These are phyloP conservation scores for Kodamaea hsintzibuensis DNA, from an alignment of 805 yeast species.

Conservation along the genomic window DNA sequence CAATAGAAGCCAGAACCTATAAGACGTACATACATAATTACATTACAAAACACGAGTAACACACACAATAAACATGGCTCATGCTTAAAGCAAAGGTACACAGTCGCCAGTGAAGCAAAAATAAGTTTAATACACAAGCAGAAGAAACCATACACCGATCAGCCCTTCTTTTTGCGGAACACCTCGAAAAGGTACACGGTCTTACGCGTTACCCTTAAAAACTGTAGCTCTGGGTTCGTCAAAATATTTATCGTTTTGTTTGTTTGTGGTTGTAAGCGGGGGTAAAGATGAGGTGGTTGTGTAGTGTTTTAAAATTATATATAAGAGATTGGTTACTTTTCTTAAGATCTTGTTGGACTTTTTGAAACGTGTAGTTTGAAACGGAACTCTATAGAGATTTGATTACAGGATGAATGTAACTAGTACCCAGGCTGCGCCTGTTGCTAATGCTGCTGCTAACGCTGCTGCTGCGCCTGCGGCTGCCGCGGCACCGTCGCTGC, in stretches of 20 bases:
- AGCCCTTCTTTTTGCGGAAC: background rate
- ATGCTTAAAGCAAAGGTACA: background rate
- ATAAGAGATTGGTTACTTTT: background rate
- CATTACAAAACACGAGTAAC: background rate
- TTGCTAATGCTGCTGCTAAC: background rate
- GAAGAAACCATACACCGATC: background rate
- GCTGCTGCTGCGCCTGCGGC: background rate
- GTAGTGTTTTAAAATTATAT: background rate
- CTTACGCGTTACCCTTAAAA: background rate
- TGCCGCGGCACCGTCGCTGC: slow-evolving; percentile 4
- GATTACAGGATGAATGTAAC: background rate
- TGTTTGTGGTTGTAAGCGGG: background rate
- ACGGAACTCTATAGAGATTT: background rate
- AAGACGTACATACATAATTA: too few relatives aligned
- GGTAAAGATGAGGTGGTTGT: background rate
- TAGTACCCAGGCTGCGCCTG: background rate
- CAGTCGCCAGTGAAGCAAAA: background rate
- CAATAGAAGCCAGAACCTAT: background rate
- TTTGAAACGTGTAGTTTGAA: background rate
- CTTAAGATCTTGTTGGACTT: background rate
- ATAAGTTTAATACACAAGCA: background rate
- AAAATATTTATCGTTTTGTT: background rate
- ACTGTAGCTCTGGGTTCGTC: background rate
- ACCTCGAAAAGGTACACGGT: background rate
- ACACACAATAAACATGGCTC: background rate